Conservation (phyloP, 768 basidiomycete genomes). For the Calvatia gigantea region DNA sequence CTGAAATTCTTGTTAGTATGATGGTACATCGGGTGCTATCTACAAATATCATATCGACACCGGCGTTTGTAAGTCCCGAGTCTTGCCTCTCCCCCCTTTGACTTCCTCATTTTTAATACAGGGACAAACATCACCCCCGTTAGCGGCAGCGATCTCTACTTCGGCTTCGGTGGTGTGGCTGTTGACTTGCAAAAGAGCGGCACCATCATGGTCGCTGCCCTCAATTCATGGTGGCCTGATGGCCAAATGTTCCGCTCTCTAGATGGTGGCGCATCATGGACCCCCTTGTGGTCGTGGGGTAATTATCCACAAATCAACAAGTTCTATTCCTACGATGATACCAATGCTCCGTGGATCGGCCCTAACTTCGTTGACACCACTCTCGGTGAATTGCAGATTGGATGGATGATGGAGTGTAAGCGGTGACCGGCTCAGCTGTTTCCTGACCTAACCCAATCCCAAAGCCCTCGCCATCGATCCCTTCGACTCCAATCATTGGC, state of each 20-base stretch:
- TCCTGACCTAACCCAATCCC: neutral
- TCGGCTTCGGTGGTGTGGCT: constrained; percentile 60
- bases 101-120: constrained; percentile 8
- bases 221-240: constrained; percentile 65
- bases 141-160: constrained; percentile 52
- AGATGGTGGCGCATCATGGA: constrained; percentile 57
- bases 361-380: constrained; percentile 41
- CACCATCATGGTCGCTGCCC: constrained; percentile 64
- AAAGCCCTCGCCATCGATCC: constrained; percentile 56
- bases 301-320: constrained; percentile 43
- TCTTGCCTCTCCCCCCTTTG: neutral
- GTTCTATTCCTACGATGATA: constrained; percentile 52
- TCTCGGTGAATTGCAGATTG: constrained; percentile 47
- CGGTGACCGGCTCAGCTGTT: neutral
- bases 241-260: constrained; percentile 63
- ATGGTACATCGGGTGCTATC: constrained; percentile 49
- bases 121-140: constrained; percentile 65
- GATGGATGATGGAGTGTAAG: constrained; percentile 71
- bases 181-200: constrained; percentile 60
- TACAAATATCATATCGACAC: constrained; percentile 51
- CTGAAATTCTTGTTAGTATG: constrained; percentile 34
- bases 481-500: constrained; percentile 65
- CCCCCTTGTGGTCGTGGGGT: constrained; percentile 53
- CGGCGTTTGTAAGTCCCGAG: constrained; percentile 34
- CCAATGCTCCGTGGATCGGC: constrained; percentile 59